Conservation (phyloP, 305 asterid species). For the Fraxinus sp. region DNA sequence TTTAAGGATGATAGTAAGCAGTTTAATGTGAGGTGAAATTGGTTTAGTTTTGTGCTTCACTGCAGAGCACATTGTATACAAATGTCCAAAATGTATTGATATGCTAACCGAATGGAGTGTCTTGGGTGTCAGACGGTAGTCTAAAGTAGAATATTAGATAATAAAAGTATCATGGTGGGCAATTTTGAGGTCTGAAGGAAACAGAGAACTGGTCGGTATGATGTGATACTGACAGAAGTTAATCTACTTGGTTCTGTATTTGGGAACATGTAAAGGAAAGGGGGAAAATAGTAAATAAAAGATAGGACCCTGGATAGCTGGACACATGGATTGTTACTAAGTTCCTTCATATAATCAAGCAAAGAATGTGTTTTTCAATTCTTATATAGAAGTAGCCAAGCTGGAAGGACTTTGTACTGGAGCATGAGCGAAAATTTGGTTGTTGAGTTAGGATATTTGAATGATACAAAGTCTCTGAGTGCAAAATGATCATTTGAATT, state of each 20-base stretch:
- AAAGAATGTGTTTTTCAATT: not conserved
- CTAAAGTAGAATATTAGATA: not conserved
- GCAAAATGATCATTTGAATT: not conserved
- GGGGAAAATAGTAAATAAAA: not conserved
- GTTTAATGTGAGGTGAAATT: not conserved
- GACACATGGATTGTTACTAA: not conserved
- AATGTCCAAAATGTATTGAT: not conserved
- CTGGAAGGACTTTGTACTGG: not conserved
- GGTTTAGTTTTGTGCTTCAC: not conserved
- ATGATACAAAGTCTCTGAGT: not conserved
- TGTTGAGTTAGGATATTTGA: not conserved
- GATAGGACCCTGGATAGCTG: not conserved
- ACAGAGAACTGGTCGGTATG: not conserved
- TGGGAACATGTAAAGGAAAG: not conserved
- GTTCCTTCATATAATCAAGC: not conserved
- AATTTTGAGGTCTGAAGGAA: not conserved
- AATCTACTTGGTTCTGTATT: not conserved
- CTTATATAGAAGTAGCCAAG: not conserved
- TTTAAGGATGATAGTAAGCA: not conserved
- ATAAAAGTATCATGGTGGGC: not conserved
- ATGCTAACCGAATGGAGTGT: not conserved
- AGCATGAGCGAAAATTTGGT: not conserved
- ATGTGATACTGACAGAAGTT: not conserved
- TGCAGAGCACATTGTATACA: not conserved
- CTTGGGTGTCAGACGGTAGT: not conserved